Evolutionary conservation across 2,329 filamentous ascomycete genomes (phyloP), one percentile per base, ranked within the genome.

Genomic region (Xylaria sp.): DNA sequence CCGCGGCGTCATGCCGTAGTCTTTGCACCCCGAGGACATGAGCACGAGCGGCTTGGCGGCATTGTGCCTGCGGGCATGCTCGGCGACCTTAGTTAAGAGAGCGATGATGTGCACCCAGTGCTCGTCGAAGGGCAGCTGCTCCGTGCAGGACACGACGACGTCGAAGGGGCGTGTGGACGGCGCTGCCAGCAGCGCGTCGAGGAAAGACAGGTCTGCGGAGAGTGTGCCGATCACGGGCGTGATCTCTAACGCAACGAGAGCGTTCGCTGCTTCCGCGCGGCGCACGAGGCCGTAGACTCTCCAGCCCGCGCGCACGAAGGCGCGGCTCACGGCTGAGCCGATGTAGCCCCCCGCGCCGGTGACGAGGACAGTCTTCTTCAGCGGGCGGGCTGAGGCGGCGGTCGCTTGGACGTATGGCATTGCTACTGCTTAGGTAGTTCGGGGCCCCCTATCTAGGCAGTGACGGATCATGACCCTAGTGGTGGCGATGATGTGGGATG

Each of bases 341-440:
- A 85, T 82, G 72, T 84, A 85, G 9, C 83, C 84, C 60, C 84
- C 84, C 12, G 83, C 83, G 8, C 83, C 84, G 2, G 81, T 84
- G 27, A 85, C 79, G 6, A 85, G 76, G n/a, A 81, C 83, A 1
- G 78, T 79, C 30, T 71, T 75, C 53, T 42, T 54, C 4, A 59
- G 47, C 1, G 60, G 34, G 12, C 63, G 69, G 39, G 66, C 62
- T 14, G 11, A 5, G 56, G 57, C 30, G 17, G 56, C 8, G 2
- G 65, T 53, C 42, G 56, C 60, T 48, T 67, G 45, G 47, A 34
- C 21, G 32, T 53, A 58, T n/a, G 62, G 48, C 62, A 47, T 64
- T 34, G 21, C 4, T 53, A 34, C 48, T 53, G 50, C 24, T 30
- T 36, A 19, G 36, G 42, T 45, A 21, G 24, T 27, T 27, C 4